Percentiles rank a stretch among this genome's conserved stretches.
Conservation (phyloP, 1,139 yeast genomes). For the Pichia sp. region DNA sequence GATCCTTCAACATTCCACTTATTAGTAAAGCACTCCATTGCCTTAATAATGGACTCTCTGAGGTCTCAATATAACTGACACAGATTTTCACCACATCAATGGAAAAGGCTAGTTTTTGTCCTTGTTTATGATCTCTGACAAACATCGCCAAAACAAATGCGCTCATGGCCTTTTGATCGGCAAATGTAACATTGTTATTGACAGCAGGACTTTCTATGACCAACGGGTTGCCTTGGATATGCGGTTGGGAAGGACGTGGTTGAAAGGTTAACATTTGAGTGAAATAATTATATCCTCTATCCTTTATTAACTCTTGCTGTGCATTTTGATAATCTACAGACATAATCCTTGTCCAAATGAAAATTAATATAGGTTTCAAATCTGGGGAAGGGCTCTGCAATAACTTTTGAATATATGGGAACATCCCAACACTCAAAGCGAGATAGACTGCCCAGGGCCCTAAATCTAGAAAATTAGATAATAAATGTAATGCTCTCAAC, state of each 20-base stretch:
- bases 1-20: constrained; percentile 70
- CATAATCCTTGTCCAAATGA: constrained; percentile 97
- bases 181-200: constrained; percentile 32
- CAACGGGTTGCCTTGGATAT: constrained; percentile 15
- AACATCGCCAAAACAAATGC: constrained; percentile 84
- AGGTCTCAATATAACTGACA: constrained; percentile 58
- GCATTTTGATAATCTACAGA: constrained; percentile 89
- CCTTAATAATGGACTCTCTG: constrained; percentile 79
- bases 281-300: constrained; percentile 86
- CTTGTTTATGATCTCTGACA: constrained; percentile 72
- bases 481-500: constrained; percentile 78
- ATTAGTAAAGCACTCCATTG: constrained; percentile 88
- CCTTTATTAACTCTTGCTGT: constrained; percentile 88
- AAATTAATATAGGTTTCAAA: constrained; percentile 86
- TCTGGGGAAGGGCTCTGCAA: constrained; percentile 95
- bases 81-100: constrained; percentile 69
- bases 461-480: constrained; percentile 81
- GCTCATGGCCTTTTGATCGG: constrained; percentile 93
- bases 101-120: constrained; percentile 76
- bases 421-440: constrained; percentile 89
- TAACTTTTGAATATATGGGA: constrained; percentile 87
- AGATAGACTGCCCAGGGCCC: constrained; percentile 98
- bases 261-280: constrained; percentile 59
- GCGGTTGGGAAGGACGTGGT: constrained; percentile 26
- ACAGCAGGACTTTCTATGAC: constrained; percentile 32